phyloP scores from a whole-genome alignment of 2,329 filamentous ascomycete genomes.

The Cryphonectria japonica region DNA sequence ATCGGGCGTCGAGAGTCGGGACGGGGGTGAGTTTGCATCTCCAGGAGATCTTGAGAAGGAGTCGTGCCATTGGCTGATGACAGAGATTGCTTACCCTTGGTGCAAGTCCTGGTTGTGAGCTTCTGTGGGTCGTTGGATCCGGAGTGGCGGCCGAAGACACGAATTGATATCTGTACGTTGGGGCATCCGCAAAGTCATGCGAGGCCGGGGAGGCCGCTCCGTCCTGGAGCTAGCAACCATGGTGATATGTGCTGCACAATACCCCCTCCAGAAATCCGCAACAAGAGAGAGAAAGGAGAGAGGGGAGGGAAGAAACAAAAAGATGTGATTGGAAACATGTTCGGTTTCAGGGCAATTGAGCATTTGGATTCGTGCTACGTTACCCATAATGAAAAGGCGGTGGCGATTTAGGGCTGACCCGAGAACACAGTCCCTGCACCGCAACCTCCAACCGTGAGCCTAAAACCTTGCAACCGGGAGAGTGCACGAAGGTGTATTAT shows the following conservation, averaged over 20 bases:
- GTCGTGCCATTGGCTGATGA: background rate
- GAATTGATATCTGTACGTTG: background rate
- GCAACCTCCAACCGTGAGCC: conserved; percentile 10
- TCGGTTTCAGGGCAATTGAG: background rate
- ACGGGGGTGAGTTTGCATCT: background rate
- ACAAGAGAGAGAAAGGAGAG: background rate
- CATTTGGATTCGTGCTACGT: conserved; percentile 1
- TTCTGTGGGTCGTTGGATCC: background rate
- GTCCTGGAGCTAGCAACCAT: background rate
- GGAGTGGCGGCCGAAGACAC: background rate
- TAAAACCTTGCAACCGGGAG: conserved; percentile 10
- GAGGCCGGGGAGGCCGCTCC: background rate
- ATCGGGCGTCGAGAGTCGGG: background rate
- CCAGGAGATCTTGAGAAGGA: background rate
- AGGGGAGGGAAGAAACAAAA: background rate
- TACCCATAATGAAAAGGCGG: conserved; percentile 19
- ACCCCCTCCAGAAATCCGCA: background rate
- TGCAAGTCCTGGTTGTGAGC: background rate
- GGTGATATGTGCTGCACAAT: background rate
- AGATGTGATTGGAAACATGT: background rate
- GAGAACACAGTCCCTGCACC: conserved; percentile 8
- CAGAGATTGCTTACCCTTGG: background rate
- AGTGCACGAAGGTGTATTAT: conserved; percentile 12
- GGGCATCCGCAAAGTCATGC: background rate
- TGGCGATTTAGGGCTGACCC: conserved; percentile 28